Evolutionary conservation across 1,139 yeast genomes (phyloP), one percentile per base, ranked within the genome.

Genomic region (Waltiozyma sp.): DNA sequence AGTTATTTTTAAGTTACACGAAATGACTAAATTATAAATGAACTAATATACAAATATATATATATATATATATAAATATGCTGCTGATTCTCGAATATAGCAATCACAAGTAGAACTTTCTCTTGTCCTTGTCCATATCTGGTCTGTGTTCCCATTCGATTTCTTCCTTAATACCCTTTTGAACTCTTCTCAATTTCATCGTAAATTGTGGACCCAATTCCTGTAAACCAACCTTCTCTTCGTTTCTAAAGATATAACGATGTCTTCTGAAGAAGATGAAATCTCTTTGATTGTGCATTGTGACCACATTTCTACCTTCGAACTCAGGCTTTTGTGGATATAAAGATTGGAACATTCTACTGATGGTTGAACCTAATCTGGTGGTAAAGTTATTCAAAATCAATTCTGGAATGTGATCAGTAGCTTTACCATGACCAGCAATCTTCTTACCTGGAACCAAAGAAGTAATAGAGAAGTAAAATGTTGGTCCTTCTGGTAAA

Each of bases 191-290:
- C 51, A 93, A 68, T 59, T 84, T 82, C 59, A 91, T 66, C 0
- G 98, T 93, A 61, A 91, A 93, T 62, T 89, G 96, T 0, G 98
- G 98, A 0, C 98, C 98, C 41, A 91, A 69, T 59, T 93, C 98
- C 59, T 91, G 98, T 43, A 91, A 67, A 6, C 98, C 97, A 2
- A 89, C 97, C 56, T 77, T 80, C 59, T 87, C 95, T 51, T 88
- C 96, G 59, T 88, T 85, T 56, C 78, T 73, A 66, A 91, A 91
- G 8, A 87, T 69, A 58, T 91, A 91, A 57, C 98, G 75, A 60
- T 91, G 98, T 65, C 97, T 79, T 64, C 98, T 75, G 72, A 91
- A 88, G 58, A 91, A 91, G 40, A 91, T 85, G 60, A 74, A 93
- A 62, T 91, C 98, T 68, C 98, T 74, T 62, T 91, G 98, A 61